Percentiles rank a stretch among this genome's conserved stretches.
These are phyloP conservation scores for Didymella glomerata DNA, from an alignment of 2,329 filamentous ascomycete genomes.

Conservation along the genomic window DNA sequence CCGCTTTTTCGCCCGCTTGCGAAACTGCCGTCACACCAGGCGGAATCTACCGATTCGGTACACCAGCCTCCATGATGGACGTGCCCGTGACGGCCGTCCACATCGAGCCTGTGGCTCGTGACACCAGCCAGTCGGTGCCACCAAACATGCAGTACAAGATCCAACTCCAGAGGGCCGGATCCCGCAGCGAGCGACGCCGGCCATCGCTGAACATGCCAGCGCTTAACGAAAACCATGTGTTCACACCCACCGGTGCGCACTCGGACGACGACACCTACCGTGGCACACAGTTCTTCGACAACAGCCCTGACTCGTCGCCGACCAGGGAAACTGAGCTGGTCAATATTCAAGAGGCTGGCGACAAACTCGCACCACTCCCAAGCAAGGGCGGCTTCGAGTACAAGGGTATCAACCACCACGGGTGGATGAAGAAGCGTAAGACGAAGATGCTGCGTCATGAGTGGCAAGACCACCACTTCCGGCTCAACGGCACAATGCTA, in stretches of 20 bases:
- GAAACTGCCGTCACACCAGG: constrained; percentile 64
- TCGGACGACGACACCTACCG: constrained; percentile 49
- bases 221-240: constrained; percentile 70
- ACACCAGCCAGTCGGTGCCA: constrained; percentile 88
- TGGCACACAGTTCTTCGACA: constrained; percentile 46
- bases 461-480: constrained; percentile 93
- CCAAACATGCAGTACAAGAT: constrained; percentile 85
- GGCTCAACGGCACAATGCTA: constrained; percentile 69
- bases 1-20: constrained; percentile 55
- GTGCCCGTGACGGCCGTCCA: constrained; percentile 79
- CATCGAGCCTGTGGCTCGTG: constrained; percentile 75
- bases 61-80: constrained; percentile 90
- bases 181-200: constrained; percentile 61
- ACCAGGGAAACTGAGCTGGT: constrained; percentile 41
- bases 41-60: constrained; percentile 78
- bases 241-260: constrained; percentile 46
- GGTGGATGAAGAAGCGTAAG: constrained; percentile 94
- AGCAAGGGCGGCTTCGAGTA: constrained; percentile 48
- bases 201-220: constrained; percentile 75
- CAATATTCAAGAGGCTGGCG: constrained; percentile 30
- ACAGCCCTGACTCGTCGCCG: constrained; percentile 47
- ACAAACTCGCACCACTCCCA: constrained; percentile 44
- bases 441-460: constrained; percentile 88
- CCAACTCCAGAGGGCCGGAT: constrained; percentile 57
- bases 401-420: constrained; percentile 72